Conservation (phyloP, 2,329 filamentous ascomycete genomes). For the Bipolaris bicolor region DNA sequence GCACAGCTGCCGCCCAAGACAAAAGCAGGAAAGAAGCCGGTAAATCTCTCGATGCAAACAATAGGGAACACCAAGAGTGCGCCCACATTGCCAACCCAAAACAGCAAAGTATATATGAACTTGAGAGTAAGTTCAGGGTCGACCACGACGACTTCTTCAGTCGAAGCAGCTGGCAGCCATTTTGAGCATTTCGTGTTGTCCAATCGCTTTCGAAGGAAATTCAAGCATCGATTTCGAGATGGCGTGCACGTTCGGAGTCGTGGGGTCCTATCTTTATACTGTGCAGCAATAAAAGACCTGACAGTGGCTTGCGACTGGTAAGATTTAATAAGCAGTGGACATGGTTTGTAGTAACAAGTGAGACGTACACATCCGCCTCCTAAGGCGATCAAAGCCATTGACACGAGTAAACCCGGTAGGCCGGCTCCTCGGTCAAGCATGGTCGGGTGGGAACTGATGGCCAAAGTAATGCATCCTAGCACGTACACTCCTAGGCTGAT, state of each 20-base stretch:
- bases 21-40: constrained; percentile 71
- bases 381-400: constrained; percentile 48
- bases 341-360: not conserved
- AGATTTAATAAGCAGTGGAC: not conserved
- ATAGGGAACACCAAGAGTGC: constrained; percentile 68
- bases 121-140: constrained; percentile 44
- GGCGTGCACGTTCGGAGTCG: constrained; percentile 19
- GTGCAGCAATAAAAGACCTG: constrained; percentile 47
- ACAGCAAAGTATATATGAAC: constrained; percentile 51
- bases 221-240: not conserved
- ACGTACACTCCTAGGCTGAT: constrained; percentile 40
- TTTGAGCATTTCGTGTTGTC: not conserved
- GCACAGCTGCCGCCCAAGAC: constrained; percentile 69
- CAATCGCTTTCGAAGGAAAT: not conserved
- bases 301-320: constrained; percentile 40
- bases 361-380: constrained; percentile 44
- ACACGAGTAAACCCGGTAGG: constrained; percentile 33
- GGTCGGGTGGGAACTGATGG: constrained; percentile 27
- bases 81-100: constrained; percentile 65
- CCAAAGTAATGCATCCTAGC: constrained; percentile 31
- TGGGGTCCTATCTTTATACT: constrained; percentile 36
- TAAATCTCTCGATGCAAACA: constrained; percentile 69
- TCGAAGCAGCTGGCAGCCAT: constrained; percentile 14
- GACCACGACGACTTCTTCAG: constrained; percentile 45
- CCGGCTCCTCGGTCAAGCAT: constrained; percentile 32